These are phyloP conservation scores for Infundibulicybe gibba DNA, from an alignment of 768 basidiomycete genomes.

Conservation along the genomic window DNA sequence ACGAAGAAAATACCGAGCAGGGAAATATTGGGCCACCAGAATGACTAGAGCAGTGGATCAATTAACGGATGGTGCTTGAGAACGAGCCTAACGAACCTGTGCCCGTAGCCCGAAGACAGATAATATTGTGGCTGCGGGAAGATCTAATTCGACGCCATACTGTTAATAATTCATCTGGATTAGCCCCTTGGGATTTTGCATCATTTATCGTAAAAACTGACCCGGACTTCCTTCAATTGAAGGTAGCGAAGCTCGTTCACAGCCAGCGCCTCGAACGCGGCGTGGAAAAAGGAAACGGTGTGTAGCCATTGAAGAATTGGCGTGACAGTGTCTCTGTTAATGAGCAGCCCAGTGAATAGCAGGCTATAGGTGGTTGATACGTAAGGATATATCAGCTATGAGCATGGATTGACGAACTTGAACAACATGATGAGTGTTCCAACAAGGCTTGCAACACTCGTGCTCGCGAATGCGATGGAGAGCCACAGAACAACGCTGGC, in stretches of 20 bases:
- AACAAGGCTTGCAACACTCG: slow-evolving; percentile 87
- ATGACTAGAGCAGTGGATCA: slow-evolving; percentile 47
- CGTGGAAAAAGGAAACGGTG: slow-evolving; percentile 96
- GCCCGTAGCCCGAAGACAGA: slow-evolving; percentile 91
- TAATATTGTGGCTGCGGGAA: slow-evolving; percentile 93
- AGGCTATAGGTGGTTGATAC: slow-evolving; percentile 45
- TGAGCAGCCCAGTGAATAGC: slow-evolving; percentile 91
- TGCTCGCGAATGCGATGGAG: slow-evolving; percentile 84
- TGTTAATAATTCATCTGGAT: slow-evolving; percentile 24
- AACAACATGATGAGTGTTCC: slow-evolving; percentile 97
- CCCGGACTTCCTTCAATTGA: slow-evolving; percentile 88
- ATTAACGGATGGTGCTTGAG: neutral
- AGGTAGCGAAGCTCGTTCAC: slow-evolving; percentile 96
- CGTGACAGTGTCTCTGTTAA: slow-evolving; percentile 86
- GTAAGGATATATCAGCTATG: slow-evolving; percentile 3
- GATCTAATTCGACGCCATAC: slow-evolving; percentile 96
- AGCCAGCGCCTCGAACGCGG: slow-evolving; percentile 95
- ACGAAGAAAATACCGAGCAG: slow-evolving; percentile 85
- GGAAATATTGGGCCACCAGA: slow-evolving; percentile 98
- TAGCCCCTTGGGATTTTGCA: neutral
- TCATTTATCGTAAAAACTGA: slow-evolving; percentile 26
- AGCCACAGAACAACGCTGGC: slow-evolving; percentile 89
- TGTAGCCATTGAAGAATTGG: slow-evolving; percentile 80
- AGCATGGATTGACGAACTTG: slow-evolving; percentile 63
- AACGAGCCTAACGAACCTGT: slow-evolving; percentile 46